Base-by-base conservation (phyloP, 1,284 basidiomycete species). In the Ceratobasidium sp. region DNA sequence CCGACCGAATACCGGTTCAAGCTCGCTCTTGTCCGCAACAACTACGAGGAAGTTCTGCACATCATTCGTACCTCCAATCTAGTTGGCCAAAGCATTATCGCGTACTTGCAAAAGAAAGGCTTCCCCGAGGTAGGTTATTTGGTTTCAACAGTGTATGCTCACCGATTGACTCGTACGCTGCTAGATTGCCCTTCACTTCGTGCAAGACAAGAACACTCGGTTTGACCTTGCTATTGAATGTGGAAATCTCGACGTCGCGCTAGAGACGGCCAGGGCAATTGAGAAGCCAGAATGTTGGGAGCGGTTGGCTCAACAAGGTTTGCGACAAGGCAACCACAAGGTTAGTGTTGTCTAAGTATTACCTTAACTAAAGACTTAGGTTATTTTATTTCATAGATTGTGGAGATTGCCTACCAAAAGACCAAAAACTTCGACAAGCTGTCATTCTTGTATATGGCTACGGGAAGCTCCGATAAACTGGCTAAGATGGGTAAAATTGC, bases 1-100 rank as follows among this genome's bases (percentile, higher is more conserved):
- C 98, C 98, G 2, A 99, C 98, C 15, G 98, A 99, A 84, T 99
- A 98, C 84, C 91, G 97, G 66, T 99, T 99, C 90, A 99, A 99
- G 86, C 89, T 99, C 62, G 97, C 98, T 3, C 88, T 99, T 50
- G 87, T 98, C 59, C 91, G 93, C 79, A 94, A 97, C 83, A 98
- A 99, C 82, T 93, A 98, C 80, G 97, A 99, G 81, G 98, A 99
- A 81, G 98, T 99, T 84, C 83, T 99, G 75, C 93, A 97, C 82
- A 98, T 99, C 84, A 99, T 99, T 84, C 90, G 93, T 77, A 98
- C 93, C 7, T 96, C 93, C 63, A 99, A 96, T 81, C 88, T 99
- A 17, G 91, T 99, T 76, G 98, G 98, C 2, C 98, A 99, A 84
- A 97, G 96, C 80, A 99, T 99, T 81, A 99, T 99, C 78, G 95